Base-by-base conservation (phyloP, 2,329 filamentous ascomycete genomes). In the Tolypocladium tropicale region DNA sequence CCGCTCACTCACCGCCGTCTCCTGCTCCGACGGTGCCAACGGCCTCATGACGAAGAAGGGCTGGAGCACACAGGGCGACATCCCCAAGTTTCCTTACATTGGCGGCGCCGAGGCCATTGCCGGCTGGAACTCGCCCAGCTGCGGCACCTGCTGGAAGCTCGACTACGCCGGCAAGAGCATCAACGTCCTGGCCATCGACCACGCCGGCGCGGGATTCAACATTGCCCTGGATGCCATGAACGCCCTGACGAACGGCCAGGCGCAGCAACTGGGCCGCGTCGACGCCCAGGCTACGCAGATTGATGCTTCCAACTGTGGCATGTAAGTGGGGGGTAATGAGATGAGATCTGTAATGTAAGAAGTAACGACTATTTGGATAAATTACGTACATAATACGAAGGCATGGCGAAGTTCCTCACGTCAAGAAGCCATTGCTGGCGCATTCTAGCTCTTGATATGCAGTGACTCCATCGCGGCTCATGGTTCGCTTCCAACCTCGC, bases 11-110 rank as follows among this genome's bases (percentile, higher is more conserved):
- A 76, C 72, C 36, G 68, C 65, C 7, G 78, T 90, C 52, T 68
- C 84, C 58, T 90, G 86, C 79, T 86, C 82, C 34, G 82, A 89
- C 65, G 86, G 86, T 55, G 51, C 59, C 59, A 85, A 89, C 70
- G 86, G 86, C 57, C 77, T 90, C 59, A 81, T 81, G 60, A 83
- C 79, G 63, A 78, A 76, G 64, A 82, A 82, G 73, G 75, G 76
- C 63, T 88, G 80, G 81, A 66, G 71, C 54, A 82, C 71, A 1
- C 80, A 83, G 69, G 75, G 76, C 54, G 64, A 75, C 33, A 68
- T 83, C 61, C 73, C 75, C 18, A 59, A 61, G 32, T 84, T 80
- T 71, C 77, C 80, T 33, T 74, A 77, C 68, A 77, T 86, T 58
- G 83, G 80, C 37, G 83, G 80, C 32, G 72, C 74, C 23, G 70